Base-by-base conservation (phyloP, 176 grass and related monocot species). In the Ensete ventricosum region DNA sequence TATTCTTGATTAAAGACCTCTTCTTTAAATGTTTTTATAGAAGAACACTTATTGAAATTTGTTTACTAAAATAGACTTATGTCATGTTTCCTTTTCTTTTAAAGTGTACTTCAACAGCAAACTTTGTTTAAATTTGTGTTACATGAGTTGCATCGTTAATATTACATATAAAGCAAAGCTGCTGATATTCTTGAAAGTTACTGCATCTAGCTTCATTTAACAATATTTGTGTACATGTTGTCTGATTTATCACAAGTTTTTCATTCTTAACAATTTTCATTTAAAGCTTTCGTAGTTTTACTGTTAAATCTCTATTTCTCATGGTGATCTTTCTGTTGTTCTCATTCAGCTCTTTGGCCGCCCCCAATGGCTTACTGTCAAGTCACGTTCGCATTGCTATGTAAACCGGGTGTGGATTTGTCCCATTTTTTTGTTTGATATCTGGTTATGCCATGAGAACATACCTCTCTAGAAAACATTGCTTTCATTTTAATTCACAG, bases 341-440 rank as follows among this genome's bases (percentile, higher is more conserved):
- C 22, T 14, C 52, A 73, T 73, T 69, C 69, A 97, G 94, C 79
- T 97, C 17, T 97, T 97, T 25, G 94, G 94, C 9, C 94, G 90
- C 0, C 94, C 94, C 0, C 94, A 97, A 9, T 91, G 88, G 94
- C 85, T 97, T 73, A 97, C 94, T 6, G 88, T 97, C 57, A 97
- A 91, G 64, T 71, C 76, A 14, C 90, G 94, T 11, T 93, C 94
- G 0, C 90, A 93, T 68, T 76, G 77, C 24, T 97, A 97, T 72
- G 79, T 97, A 20, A 85, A 82, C 27, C 93, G 87, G 90, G 94
- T 92, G 69, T 76, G 14, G 13, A 17, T 21, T 73, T 73, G 50
- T 73, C 50, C 20, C 34, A 6, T 43, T 43, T 19, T 21, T 54
- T 26, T 73, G 21, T 17, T n/a, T 55, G 49, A 26, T 20, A 17